phyloP scores from a whole-genome alignment of 2,329 filamentous ascomycete genomes.

The Aspergillus piperis region DNA sequence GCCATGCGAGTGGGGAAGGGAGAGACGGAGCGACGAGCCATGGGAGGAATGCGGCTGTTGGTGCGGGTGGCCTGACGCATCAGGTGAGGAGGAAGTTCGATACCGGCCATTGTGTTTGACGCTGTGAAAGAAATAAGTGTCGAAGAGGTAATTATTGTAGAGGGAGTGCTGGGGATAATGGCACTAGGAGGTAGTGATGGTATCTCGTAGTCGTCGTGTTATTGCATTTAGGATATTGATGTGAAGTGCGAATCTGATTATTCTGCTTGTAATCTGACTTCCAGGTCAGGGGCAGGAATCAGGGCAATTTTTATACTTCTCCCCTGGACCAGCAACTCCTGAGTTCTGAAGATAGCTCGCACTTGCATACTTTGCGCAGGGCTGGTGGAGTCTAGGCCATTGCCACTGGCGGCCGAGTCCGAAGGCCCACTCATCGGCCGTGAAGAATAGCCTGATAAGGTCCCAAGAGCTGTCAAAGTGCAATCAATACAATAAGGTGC shows the following conservation, averaged over 20 bases:
- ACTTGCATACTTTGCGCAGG: not conserved
- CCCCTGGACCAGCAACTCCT: not conserved
- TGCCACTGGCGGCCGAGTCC: not conserved
- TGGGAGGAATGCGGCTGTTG: slow-evolving; percentile 21
- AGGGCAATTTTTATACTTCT: not conserved
- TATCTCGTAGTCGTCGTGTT: not conserved
- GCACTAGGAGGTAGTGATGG: no score
- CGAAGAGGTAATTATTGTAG: not conserved
- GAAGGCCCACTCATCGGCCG: not conserved
- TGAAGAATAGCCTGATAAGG: not conserved
- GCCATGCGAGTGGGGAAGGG: slow-evolving; percentile 16
- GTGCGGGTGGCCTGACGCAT: slow-evolving; percentile 14
- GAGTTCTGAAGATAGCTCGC: not conserved
- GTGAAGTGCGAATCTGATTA: not conserved
- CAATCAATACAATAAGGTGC: not conserved
- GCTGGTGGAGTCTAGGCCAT: not conserved
- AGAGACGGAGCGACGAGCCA: slow-evolving; percentile 13
- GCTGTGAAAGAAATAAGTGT: not conserved
- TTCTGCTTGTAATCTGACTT: not conserved
- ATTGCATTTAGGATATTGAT: not conserved
- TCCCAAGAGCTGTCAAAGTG: not conserved
- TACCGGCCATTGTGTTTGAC: slow-evolving; percentile 8
- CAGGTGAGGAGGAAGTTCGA: not conserved
- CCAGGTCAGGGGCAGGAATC: not conserved
- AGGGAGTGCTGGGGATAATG: no score